Conservation (phyloP, 1,284 basidiomycete genomes). For the Cystobasidiaceae sp. region DNA sequence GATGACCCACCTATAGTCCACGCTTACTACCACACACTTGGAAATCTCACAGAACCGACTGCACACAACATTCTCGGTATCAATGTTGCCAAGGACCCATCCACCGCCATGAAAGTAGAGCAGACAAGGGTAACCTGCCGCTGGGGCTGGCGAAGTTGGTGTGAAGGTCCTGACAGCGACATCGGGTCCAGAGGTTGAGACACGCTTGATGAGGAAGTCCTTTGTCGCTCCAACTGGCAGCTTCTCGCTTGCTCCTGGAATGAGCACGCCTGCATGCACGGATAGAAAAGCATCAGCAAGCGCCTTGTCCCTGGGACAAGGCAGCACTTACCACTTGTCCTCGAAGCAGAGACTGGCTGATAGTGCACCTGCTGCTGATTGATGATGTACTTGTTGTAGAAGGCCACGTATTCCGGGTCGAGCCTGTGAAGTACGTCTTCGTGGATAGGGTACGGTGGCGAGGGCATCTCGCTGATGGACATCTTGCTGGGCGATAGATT, state of each 20-base stretch:
- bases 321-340: slow-evolving; percentile 45
- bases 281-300: slow-evolving; percentile 53
- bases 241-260: slow-evolving; percentile 56
- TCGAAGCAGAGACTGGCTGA: slow-evolving; percentile 33
- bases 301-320: slow-evolving; percentile 53
- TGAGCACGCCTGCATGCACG: slow-evolving; percentile 53
- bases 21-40: background rate
- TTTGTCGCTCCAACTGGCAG: slow-evolving; percentile 55
- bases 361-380: slow-evolving; percentile 26
- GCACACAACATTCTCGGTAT: slow-evolving; percentile 57
- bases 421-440: slow-evolving; percentile 56
- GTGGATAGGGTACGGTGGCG: slow-evolving; percentile 55
- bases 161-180: slow-evolving; percentile 55
- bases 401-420: slow-evolving; percentile 60
- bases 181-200: slow-evolving; percentile 43
- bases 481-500: no score
- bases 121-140: slow-evolving; percentile 11
- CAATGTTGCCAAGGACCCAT: slow-evolving; percentile 63
- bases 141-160: slow-evolving; percentile 54
- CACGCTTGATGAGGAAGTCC: slow-evolving; percentile 53
- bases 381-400: slow-evolving; percentile 54
- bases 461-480: slow-evolving; percentile 47
- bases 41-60: slow-evolving; percentile 58
- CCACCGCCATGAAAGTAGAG: slow-evolving; percentile 42
- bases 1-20: background rate